Conservation (phyloP, 257 asterid species). For the Solanum commersonii region DNA sequence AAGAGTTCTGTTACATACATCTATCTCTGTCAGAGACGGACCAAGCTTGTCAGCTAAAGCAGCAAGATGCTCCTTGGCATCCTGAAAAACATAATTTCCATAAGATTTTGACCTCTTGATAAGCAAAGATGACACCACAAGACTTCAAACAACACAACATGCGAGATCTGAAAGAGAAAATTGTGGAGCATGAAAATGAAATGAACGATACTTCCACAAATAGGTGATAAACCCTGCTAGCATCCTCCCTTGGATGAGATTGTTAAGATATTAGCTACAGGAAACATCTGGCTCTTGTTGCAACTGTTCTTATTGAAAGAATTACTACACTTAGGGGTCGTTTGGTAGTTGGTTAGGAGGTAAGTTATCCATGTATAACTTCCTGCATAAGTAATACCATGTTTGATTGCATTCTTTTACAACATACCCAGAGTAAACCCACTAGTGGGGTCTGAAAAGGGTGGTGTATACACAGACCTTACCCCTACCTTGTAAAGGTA, state of each 20-base stretch:
- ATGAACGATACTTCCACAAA: background rate
- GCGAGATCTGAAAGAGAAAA: background rate
- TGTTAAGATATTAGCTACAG: background rate
- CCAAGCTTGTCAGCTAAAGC: slow-evolving; percentile 98
- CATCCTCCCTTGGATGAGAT: background rate
- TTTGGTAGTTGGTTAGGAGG: background rate
- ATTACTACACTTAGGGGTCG: background rate
- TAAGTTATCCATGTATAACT: background rate
- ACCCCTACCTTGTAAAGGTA: background rate
- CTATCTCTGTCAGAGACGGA: slow-evolving; percentile 74
- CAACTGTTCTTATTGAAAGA: background rate
- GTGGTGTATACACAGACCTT: background rate
- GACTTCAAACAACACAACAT: background rate
- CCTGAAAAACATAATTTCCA: slow-evolving; percentile 39
- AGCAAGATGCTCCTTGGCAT: slow-evolving; percentile 96
- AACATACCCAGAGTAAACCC: background rate
- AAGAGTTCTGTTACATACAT: slow-evolving; percentile 39
- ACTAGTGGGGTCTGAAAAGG: background rate
- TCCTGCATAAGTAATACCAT: background rate
- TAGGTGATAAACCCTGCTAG: background rate
- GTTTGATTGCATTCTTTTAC: background rate
- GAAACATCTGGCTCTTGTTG: background rate
- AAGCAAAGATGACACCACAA: background rate
- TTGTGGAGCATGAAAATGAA: background rate
- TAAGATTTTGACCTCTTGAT: slow-evolving; percentile 1